These are phyloP conservation scores for Fusarium sp. DNA, from an alignment of 2,329 filamentous ascomycete genomes.

Conservation along the genomic window DNA sequence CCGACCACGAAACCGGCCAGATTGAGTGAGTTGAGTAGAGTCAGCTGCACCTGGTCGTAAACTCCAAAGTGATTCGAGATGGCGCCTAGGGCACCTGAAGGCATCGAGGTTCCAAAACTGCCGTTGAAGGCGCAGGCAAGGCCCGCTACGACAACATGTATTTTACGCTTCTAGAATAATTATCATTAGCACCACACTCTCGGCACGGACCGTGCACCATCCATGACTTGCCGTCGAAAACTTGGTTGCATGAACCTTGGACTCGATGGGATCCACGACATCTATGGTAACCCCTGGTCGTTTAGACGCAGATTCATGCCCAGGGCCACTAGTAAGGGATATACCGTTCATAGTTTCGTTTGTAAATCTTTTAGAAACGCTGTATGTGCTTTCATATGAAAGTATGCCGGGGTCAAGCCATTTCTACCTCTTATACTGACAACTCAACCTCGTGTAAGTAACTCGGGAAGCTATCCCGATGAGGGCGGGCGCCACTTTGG, in stretches of 20 bases:
- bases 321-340: background rate
- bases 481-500: background rate
- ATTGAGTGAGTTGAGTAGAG: constrained; percentile 51
- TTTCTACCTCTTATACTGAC: background rate
- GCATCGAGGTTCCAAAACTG: constrained; percentile 52
- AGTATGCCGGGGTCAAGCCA: background rate
- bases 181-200: background rate
- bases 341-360: background rate
- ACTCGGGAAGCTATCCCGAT: background rate
- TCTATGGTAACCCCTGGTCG: background rate
- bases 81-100: constrained; percentile 50
- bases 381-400: no score
- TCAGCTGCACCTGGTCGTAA: constrained; percentile 41
- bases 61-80: constrained; percentile 47
- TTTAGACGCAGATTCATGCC: background rate
- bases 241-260: constrained; percentile 32
- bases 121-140: constrained; percentile 53
- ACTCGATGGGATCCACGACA: background rate
- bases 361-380: background rate
- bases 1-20: constrained; percentile 52
- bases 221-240: constrained; percentile 43
- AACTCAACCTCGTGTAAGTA: background rate
- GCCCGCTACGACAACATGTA: constrained; percentile 50
- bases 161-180: constrained; percentile 40
- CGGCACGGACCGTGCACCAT: background rate